These are phyloP conservation scores for Pestalotiopsis sp. DNA, from an alignment of 2,329 filamentous ascomycete species.

Conservation along the genomic window DNA sequence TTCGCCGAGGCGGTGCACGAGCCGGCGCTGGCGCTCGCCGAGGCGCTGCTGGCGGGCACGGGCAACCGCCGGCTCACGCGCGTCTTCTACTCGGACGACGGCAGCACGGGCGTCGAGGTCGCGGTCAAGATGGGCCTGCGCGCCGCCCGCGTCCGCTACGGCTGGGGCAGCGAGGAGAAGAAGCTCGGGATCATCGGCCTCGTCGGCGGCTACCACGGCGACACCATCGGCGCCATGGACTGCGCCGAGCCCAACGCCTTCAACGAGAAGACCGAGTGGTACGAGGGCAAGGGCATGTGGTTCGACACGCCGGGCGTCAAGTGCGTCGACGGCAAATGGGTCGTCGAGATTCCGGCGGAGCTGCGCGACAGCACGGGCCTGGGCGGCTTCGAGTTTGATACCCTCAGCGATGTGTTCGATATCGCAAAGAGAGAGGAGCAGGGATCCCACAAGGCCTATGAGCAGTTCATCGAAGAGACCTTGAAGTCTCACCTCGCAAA, in stretches of 20 bases:
- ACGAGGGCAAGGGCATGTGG: constrained; percentile 76
- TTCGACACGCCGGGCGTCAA: constrained; percentile 75
- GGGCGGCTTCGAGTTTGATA: constrained; percentile 40
- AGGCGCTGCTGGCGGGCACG: constrained; percentile 59
- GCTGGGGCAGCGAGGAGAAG: constrained; percentile 58
- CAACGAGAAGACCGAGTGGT: constrained; percentile 87
- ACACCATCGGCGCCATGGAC: constrained; percentile 88
- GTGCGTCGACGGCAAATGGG: constrained; percentile 67
- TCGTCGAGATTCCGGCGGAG: constrained; percentile 54
- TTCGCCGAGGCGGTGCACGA: constrained; percentile 80
- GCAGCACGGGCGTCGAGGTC: constrained; percentile 81
- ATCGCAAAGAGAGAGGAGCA: constrained; percentile 46
- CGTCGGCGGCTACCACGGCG: constrained; percentile 81
- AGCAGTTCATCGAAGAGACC: constrained; percentile 55
- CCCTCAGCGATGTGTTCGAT: constrained; percentile 61
- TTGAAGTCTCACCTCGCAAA: constrained; percentile 53
- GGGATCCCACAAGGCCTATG: constrained; percentile 52
- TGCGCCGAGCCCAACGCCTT: constrained; percentile 74
- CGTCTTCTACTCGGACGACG: constrained; percentile 82
- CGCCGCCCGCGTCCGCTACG: constrained; percentile 66
- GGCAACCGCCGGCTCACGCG: constrained; percentile 65
- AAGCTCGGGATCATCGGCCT: constrained; percentile 71
- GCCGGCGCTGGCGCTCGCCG: constrained; percentile 70
- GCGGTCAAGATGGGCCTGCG: constrained; percentile 83
- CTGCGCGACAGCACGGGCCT: constrained; percentile 46